phyloP scores from a whole-genome alignment of 352 stramenopile genomes.

The Globisporangium sylvaticum region DNA sequence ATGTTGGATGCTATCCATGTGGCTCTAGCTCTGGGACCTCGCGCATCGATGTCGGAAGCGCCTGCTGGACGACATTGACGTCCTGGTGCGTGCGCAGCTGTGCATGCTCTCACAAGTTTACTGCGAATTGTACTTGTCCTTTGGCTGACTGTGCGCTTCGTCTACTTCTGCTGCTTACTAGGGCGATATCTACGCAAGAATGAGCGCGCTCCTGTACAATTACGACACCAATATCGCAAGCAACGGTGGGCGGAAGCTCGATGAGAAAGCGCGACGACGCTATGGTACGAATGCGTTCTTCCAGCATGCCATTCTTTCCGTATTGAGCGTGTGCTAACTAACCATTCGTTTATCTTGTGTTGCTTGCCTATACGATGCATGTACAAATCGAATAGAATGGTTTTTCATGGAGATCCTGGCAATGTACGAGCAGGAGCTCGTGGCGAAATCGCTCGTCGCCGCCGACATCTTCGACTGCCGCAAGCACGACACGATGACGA shows the following conservation, averaged over 20 bases:
- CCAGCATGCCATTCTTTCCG: background rate
- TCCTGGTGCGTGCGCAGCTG: conserved; percentile 28
- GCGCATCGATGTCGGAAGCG: conserved; percentile 61
- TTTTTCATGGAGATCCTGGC: conserved; percentile 56
- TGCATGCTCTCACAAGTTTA: background rate
- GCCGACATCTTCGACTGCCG: conserved; percentile 63
- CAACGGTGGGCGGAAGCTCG: conserved; percentile 21
- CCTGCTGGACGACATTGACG: conserved; percentile 44
- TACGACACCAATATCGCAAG: conserved; percentile 9
- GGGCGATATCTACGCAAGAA: conserved; percentile 39
- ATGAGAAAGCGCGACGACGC: conserved; percentile 30
- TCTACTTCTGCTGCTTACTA: conserved; percentile 3
- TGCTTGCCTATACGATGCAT: background rate
- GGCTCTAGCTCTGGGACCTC: conserved; percentile 56
- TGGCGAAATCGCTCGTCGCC: conserved; percentile 75
- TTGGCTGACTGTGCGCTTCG: conserved; percentile 3
- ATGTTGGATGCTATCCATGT: background rate
- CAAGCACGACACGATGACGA: conserved; percentile 60
- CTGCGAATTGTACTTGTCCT: background rate
- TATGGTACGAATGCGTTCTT: conserved; percentile 35
- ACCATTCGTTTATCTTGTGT: background rate
- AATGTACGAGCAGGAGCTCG: conserved; percentile 80
- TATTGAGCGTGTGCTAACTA: background rate
- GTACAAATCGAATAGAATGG: conserved; percentile 26
- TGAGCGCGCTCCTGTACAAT: conserved; percentile 32